Conservation (phyloP, 352 stramenopile species). For the Pythium scleroteichum region DNA sequence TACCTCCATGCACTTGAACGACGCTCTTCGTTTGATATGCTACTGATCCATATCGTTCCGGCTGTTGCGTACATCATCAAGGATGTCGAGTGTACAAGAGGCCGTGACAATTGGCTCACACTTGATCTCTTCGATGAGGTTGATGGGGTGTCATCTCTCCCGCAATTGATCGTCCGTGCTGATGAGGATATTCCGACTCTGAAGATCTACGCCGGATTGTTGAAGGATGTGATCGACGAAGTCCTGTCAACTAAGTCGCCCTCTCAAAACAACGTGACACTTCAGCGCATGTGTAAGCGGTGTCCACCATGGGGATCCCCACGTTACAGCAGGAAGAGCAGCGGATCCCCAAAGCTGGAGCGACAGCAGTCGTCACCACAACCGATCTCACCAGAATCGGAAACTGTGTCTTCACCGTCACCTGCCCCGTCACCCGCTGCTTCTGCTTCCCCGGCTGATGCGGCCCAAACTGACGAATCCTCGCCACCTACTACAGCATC, state of each 20-base stretch:
- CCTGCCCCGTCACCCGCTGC: constrained; percentile 6
- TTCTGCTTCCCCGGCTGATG: neutral
- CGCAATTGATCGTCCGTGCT: constrained; percentile 56
- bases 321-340: constrained; percentile 23
- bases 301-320: constrained; percentile 46
- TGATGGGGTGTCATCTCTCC: constrained; percentile 50
- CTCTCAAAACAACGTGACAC: constrained; percentile 68
- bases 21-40: constrained; percentile 80
- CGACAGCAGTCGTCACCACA: constrained; percentile 10
- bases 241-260: constrained; percentile 59
- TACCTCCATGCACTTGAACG: constrained; percentile 69
- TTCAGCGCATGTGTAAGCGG: constrained; percentile 73
- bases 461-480: neutral
- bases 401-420: constrained; percentile 15
- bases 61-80: constrained; percentile 79
- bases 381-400: constrained; percentile 12
- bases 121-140: constrained; percentile 70
- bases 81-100: constrained; percentile 59
- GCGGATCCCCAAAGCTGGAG: constrained; percentile 40
- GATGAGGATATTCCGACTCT: constrained; percentile 67
- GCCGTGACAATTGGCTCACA: constrained; percentile 71
- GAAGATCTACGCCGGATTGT: constrained; percentile 72
- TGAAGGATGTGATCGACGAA: constrained; percentile 80
- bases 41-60: constrained; percentile 84
- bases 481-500: neutral